phyloP scores from a whole-genome alignment of 1,284 basidiomycete genomes.

The Chiua sp. region DNA sequence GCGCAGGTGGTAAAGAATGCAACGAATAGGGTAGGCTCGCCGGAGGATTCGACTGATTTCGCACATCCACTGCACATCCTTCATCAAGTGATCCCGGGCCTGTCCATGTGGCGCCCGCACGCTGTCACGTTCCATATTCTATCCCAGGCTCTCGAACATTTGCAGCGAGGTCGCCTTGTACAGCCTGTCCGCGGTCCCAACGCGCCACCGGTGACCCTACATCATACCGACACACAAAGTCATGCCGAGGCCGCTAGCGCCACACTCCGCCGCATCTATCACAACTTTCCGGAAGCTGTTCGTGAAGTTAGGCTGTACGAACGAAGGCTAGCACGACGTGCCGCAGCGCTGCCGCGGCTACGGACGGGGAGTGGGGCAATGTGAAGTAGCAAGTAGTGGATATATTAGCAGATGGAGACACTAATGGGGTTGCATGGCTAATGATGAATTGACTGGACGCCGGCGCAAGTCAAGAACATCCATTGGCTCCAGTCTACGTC shows the following conservation, averaged over 20 bases:
- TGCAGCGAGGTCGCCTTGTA: constrained; percentile 57
- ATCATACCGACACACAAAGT: constrained; percentile 26
- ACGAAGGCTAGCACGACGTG: constrained; percentile 35
- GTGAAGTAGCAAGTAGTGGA: constrained; percentile 21
- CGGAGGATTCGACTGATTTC: constrained; percentile 43
- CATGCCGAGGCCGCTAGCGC: constrained; percentile 40
- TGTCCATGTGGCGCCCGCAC: constrained; percentile 72
- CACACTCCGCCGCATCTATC: constrained; percentile 50
- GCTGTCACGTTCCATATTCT: constrained; percentile 52
- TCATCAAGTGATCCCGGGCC: constrained; percentile 64
- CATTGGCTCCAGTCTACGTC: constrained; percentile 20
- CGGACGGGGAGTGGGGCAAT: constrained; percentile 25
- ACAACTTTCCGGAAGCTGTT: constrained; percentile 56
- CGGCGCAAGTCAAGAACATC: constrained; percentile 9
- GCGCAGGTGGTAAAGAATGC: constrained; percentile 20
- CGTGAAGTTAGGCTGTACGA: constrained; percentile 47
- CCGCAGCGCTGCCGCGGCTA: constrained; percentile 16
- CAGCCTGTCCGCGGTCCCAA: constrained; percentile 42
- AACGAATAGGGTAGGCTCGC: constrained; percentile 24
- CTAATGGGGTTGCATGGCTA: constrained; percentile 27
- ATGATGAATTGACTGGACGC: constrained; percentile 24
- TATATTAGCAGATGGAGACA: constrained; percentile 36
- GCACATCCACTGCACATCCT: constrained; percentile 64
- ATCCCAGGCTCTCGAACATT: constrained; percentile 47
- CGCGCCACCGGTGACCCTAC: constrained; percentile 18